A percentile compares a stretch with the other conserved stretches of the same genome.
Evolutionary conservation across 2,329 filamentous ascomycete species (phyloP).

Genomic region (Xylariales sp.): DNA sequence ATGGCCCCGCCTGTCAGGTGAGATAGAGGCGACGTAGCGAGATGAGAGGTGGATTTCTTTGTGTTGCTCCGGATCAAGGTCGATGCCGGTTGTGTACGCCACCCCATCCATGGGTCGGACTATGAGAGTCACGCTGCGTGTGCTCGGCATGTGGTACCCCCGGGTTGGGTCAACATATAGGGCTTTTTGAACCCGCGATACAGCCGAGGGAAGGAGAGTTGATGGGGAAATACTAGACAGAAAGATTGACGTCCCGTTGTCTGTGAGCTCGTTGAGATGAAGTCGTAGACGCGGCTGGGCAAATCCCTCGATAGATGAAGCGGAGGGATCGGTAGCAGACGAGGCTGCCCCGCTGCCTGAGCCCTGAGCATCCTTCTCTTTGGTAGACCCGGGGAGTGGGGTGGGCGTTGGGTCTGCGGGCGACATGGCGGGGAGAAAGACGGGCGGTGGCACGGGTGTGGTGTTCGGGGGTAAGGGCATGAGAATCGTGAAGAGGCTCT

Average conservation of each 20-base stretch:
- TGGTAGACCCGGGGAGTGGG: slow-evolving; percentile 14
- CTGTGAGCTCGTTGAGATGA: slow-evolving; percentile 67
- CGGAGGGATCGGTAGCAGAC: slow-evolving; percentile 3
- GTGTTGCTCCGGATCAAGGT: slow-evolving; percentile 80
- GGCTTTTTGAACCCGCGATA: slow-evolving; percentile 74
- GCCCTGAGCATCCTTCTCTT: slow-evolving; percentile 7
- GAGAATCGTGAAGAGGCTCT: slow-evolving; percentile 1
- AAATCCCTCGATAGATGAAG: slow-evolving; percentile 48
- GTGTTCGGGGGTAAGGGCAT: slow-evolving; percentile 50
- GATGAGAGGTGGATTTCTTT: slow-evolving; percentile 94
- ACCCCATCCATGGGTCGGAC: slow-evolving; percentile 84
- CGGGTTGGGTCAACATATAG: slow-evolving; percentile 69
- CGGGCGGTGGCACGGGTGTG: slow-evolving; percentile 48
- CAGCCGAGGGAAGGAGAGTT: slow-evolving; percentile 69
- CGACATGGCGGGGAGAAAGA: slow-evolving; percentile 52
- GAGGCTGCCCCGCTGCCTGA: not conserved
- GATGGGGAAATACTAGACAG: slow-evolving; percentile 73
- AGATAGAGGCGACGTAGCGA: slow-evolving; percentile 70
- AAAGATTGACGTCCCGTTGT: slow-evolving; percentile 74
- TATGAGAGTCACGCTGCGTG: slow-evolving; percentile 86
- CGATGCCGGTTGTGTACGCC: slow-evolving; percentile 85
- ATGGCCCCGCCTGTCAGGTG: slow-evolving; percentile 56
- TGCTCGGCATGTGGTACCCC: slow-evolving; percentile 62
- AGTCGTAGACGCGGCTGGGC: slow-evolving; percentile 68
- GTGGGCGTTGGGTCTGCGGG: slow-evolving; percentile 31